Evolutionary conservation across 108 stramenopile species (phyloP).

Genomic region (Fistulifera pelliculosa): DNA sequence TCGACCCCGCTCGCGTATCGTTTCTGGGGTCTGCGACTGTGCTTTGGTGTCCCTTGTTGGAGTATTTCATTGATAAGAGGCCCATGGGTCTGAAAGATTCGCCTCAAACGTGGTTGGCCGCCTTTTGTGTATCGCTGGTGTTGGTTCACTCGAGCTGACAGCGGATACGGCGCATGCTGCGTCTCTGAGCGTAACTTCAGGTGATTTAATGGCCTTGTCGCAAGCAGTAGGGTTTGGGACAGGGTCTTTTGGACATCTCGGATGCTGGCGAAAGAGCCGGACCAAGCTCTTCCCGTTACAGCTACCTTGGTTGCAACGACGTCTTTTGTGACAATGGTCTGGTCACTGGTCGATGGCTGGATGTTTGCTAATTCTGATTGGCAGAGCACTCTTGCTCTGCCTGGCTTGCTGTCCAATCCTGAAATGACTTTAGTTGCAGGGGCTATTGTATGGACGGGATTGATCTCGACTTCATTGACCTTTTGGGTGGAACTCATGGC

Average conservation of each 20-base stretch:
- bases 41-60: conserved; percentile 46
- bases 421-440: conserved; percentile 26
- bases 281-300: conserved; percentile 51
- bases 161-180: background rate
- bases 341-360: conserved; percentile 41
- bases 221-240: conserved; percentile 62
- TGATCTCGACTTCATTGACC: conserved; percentile 47
- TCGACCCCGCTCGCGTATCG: conserved; percentile 38
- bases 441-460: conserved; percentile 50
- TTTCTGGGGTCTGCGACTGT: conserved; percentile 57
- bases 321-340: conserved; percentile 37
- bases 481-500: conserved; percentile 49
- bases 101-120: conserved; percentile 63
- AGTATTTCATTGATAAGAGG: conserved; percentile 32
- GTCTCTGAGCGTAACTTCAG: conserved; percentile 9
- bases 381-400: conserved; percentile 25
- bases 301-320: conserved; percentile 41
- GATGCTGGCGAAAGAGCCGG: conserved; percentile 45
- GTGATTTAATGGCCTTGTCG: conserved; percentile 38
- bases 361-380: conserved; percentile 17
- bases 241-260: conserved; percentile 41
- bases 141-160: conserved; percentile 47
- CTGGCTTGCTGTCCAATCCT: conserved; percentile 30
- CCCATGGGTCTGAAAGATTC: conserved; percentile 34
- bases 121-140: conserved; percentile 42